Conservation (phyloP, 169 alveolate species). For the Plasmodium falciparum region DNA sequence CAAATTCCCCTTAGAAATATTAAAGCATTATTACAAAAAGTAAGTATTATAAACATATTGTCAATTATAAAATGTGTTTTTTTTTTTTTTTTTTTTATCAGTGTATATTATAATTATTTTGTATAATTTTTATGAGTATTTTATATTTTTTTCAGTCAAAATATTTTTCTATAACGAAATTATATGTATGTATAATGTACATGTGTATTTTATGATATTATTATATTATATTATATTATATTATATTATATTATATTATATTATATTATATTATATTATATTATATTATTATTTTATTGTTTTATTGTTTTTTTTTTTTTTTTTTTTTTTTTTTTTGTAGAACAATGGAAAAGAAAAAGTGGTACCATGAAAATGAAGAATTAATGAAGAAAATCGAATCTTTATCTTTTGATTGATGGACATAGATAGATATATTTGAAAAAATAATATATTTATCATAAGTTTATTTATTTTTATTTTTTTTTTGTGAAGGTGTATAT, state of each 20-base stretch:
- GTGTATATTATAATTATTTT: background rate
- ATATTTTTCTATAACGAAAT: too few relatives aligned
- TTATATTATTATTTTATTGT: background rate
- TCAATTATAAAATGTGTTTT: background rate
- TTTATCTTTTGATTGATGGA: constrained; percentile 30
- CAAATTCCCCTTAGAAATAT: constrained; percentile 40
- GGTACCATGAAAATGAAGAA: constrained; percentile 76
- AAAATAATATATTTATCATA: too few relatives aligned
- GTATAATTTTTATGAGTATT: background rate
- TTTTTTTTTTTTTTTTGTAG: constrained; percentile 10
- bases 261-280: background rate
- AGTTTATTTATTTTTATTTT: too few relatives aligned
- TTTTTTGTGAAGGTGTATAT: too few relatives aligned
- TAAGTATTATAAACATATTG: constrained; percentile 4
- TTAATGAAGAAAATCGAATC: constrained; percentile 73
- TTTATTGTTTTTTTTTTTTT: constrained; percentile 12
- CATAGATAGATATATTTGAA: too few relatives aligned
- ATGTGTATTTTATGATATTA: background rate
- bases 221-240: background rate
- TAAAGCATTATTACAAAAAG: constrained; percentile 62
- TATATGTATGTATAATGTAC: background rate
- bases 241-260: background rate
- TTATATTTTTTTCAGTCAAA: background rate
- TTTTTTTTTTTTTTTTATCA: background rate
- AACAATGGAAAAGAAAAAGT: constrained; percentile 74